A percentile compares a stretch with the other conserved stretches of the same genome.
phyloP scores from a whole-genome alignment of 2,329 filamentous ascomycete genomes.

The Neonectria punicea region DNA sequence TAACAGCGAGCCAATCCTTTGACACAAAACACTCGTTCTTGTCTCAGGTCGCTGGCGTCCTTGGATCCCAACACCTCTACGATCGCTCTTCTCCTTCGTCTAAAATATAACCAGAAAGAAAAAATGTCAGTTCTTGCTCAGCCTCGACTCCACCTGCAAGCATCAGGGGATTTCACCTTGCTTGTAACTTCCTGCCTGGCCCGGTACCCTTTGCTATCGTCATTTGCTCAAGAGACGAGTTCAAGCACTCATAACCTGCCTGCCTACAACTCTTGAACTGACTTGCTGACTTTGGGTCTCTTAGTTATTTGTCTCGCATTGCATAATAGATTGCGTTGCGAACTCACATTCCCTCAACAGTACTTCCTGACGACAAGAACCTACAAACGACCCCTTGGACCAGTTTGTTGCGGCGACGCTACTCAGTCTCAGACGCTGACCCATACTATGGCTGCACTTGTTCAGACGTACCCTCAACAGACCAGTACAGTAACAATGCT shows the following conservation, averaged over 20 bases:
- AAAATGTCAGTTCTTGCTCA: constrained; percentile 39
- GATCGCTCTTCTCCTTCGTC: constrained; percentile 49
- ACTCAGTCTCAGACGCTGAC: constrained; percentile 18
- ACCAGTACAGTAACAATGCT: constrained; percentile 79
- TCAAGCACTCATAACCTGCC: background rate
- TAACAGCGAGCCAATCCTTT: constrained; percentile 57
- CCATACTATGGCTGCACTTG: constrained; percentile 81
- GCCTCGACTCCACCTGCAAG: constrained; percentile 16
- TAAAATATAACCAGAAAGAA: constrained; percentile 30
- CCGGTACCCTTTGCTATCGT: background rate
- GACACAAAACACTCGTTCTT: constrained; percentile 54
- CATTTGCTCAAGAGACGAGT: background rate
- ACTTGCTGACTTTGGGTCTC: constrained; percentile 2
- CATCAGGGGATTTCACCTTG: constrained; percentile 14
- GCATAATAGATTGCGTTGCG: constrained; percentile 29
- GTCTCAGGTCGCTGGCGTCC: constrained; percentile 68
- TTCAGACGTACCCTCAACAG: constrained; percentile 83
- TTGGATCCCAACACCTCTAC: constrained; percentile 52
- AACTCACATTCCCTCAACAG: constrained; percentile 18
- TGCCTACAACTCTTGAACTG: background rate
- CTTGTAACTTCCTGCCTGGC: background rate
- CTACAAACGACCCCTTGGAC: constrained; percentile 24
- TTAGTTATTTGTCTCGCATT: constrained; percentile 29
- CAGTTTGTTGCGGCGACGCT: constrained; percentile 32
- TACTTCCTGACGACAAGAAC: constrained; percentile 28